These are phyloP conservation scores for Fusarium acutatum DNA, from an alignment of 2,329 filamentous ascomycete genomes.

Conservation along the genomic window DNA sequence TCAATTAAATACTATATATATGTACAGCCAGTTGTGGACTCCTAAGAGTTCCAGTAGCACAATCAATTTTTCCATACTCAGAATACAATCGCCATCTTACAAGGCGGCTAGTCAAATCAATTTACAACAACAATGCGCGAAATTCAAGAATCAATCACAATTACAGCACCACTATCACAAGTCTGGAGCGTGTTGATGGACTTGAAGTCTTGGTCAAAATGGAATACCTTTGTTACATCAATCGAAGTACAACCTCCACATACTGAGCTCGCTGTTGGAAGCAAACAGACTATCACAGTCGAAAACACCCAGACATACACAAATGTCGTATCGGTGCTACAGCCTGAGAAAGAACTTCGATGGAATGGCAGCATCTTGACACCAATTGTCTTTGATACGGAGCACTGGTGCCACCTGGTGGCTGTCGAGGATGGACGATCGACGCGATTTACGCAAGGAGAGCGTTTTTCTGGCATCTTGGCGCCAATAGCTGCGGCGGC, in stretches of 20 bases:
- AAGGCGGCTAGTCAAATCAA: rapidly evolving
- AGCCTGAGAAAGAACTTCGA: neutral
- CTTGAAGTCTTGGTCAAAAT: neutral
- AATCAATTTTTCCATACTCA: neutral
- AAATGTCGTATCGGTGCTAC: neutral
- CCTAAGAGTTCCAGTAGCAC: too few species aligned
- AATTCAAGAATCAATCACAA: slow-evolving; percentile 6
- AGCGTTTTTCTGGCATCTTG: neutral
- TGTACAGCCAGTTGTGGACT: neutral
- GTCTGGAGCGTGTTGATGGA: neutral
- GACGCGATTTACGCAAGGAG: neutral
- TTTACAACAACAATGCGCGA: neutral
- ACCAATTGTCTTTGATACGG: neutral
- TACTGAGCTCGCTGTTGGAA: neutral
- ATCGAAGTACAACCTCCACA: neutral
- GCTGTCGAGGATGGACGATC: rapidly evolving
- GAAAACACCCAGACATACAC: neutral
- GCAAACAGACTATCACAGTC: neutral
- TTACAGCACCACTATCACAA: neutral
- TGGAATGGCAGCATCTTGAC: slow-evolving; percentile 5
- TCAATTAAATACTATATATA: rapidly evolving
- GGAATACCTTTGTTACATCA: slow-evolving; percentile 12
- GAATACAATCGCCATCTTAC: neutral
- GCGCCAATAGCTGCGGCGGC: neutral
- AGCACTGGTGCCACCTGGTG: slow-evolving; percentile 2